These are phyloP conservation scores for Thermothelomyces thermophilus DNA, from an alignment of 2,329 filamentous ascomycete species.

Conservation along the genomic window DNA sequence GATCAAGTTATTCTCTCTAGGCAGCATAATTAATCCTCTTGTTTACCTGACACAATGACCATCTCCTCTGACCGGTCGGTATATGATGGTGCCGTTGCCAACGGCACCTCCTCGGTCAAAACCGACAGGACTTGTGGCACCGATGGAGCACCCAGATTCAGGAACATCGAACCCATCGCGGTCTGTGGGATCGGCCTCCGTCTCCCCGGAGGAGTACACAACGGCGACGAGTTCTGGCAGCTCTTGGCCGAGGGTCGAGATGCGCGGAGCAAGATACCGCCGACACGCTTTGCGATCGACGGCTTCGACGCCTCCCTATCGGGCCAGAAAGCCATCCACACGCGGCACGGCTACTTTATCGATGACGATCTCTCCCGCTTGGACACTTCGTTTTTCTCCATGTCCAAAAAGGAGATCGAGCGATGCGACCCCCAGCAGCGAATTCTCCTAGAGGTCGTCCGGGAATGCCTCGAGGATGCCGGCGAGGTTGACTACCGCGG, in stretches of 20 bases:
- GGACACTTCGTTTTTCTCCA: conserved; percentile 16
- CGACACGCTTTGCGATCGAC: background rate
- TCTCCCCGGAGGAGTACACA: background rate
- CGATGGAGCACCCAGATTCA: background rate
- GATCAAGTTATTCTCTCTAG: background rate
- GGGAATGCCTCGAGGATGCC: conserved; percentile 17
- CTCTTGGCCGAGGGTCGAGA: background rate
- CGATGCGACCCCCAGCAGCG: conserved; percentile 19
- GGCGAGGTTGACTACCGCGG: conserved; percentile 28
- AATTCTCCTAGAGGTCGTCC: conserved; percentile 21
- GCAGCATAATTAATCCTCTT: too few species aligned
- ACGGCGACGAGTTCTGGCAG: conserved; percentile 1
- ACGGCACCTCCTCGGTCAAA: background rate
- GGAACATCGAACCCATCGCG: background rate
- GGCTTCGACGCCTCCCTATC: background rate
- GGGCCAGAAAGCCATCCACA: conserved; percentile 3
- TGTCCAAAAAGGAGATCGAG: conserved; percentile 13
- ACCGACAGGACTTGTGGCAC: background rate
- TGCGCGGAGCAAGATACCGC: background rate
- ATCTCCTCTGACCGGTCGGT: background rate
- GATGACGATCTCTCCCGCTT: conserved; percentile 10
- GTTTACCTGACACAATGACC: background rate
- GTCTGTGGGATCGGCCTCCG: conserved; percentile 2
- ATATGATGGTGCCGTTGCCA: background rate
- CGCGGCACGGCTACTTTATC: conserved; percentile 11